Base-by-base conservation (phyloP, 1,284 basidiomycete species). In the Rhodotorula glutinis region DNA sequence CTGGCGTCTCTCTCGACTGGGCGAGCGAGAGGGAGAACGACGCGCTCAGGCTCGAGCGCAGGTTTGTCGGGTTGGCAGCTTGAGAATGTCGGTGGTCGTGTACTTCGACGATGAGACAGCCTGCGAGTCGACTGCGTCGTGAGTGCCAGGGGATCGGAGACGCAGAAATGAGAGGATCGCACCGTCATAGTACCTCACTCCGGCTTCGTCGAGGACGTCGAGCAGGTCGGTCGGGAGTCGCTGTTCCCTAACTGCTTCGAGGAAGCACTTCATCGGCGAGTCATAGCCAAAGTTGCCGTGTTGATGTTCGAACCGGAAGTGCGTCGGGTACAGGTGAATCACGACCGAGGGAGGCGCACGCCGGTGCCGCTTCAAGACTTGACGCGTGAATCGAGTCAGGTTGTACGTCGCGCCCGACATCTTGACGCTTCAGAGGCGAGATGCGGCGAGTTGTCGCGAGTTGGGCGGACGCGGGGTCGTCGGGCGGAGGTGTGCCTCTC, bases 101-200 rank as follows among this genome's bases (percentile, higher is more conserved):
- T 29, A 76, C 75, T 62, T 76, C 74, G 52, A 76, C 73, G 38
- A 76, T 75, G 41, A 76, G 69, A 57, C 75, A 76, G n/a, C 75
- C 70, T 71, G 59, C 13, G 3, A 30, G 4, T 21, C 4, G 1
- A 43, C 1, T 8, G n/a, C n/a, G n/a, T n/a, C n/a, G n/a, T n/a
- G n/a, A n/a, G n/a, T n/a, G n/a, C n/a, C n/a, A n/a, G n/a, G n/a
- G n/a, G n/a, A n/a, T n/a, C n/a, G n/a, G n/a, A n/a, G n/a, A n/a
- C n/a, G n/a, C n/a, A n/a, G n/a, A n/a, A n/a, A n/a, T n/a, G 17
- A 19, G 4, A 25, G 14, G 33, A 21, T 25, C 38, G n/a, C 25
- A 68, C 71, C 75, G 19, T 75, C 75, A 65, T 73, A 74, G 59
- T 74, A 76, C 46, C 56, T 51, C 17, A 76, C 68, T 27, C 62